Evolutionary conservation across 352 stramenopile species (phyloP).

Genomic region (Phytophthora pistaciae): DNA sequence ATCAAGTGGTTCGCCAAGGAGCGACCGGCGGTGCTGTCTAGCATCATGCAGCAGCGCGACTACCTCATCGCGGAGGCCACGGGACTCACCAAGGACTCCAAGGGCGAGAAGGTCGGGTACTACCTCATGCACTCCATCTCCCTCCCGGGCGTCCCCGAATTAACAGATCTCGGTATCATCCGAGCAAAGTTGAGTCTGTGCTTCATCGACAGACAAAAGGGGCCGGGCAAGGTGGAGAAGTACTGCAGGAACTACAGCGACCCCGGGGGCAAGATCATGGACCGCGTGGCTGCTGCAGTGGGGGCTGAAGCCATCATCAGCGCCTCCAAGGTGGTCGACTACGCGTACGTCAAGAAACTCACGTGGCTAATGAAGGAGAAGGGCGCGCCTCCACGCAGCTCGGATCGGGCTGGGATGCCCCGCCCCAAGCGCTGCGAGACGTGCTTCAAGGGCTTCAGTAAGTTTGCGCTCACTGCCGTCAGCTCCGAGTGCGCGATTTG

Average conservation of each 20-base stretch:
- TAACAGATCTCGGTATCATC: constrained; percentile 46
- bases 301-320: constrained; percentile 33
- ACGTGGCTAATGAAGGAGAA: constrained; percentile 48
- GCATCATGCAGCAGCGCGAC: constrained; percentile 47
- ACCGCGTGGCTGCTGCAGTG: constrained; percentile 31
- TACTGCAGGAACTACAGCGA: constrained; percentile 51
- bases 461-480: constrained; percentile 21
- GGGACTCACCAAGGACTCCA: constrained; percentile 22
- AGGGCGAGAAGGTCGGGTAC: constrained; percentile 42
- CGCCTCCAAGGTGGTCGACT: constrained; percentile 44
- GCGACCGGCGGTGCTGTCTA: constrained; percentile 26
- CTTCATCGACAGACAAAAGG: constrained; percentile 43
- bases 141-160: constrained; percentile 31
- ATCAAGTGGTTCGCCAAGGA: constrained; percentile 60
- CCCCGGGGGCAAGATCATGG: constrained; percentile 33
- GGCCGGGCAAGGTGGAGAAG: constrained; percentile 40
- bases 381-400: constrained; percentile 1
- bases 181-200: constrained; percentile 51
- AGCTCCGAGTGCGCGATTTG: constrained; percentile 55
- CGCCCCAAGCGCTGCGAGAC: constrained; percentile 39
- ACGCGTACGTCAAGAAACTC: constrained; percentile 57
- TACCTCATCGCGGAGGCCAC: constrained; percentile 44
- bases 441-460: constrained; percentile 22
- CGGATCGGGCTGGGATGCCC: constrained; percentile 4
- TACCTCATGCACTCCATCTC: constrained; percentile 52